Conservation (phyloP, 495 filamentous ascomycete genomes). For the Lasiosphaeris hirsuta region DNA sequence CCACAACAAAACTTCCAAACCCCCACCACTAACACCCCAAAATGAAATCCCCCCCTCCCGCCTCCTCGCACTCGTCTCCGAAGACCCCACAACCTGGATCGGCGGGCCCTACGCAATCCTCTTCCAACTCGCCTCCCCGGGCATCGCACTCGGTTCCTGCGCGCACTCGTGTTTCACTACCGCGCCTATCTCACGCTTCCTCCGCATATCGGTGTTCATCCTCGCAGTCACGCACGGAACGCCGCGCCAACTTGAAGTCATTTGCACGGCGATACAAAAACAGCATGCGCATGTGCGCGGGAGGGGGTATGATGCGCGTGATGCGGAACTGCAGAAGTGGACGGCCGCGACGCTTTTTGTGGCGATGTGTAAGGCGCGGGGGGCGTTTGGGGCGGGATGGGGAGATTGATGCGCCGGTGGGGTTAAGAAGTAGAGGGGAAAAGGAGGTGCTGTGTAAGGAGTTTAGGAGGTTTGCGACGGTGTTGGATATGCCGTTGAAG, state of each 20-base stretch:
- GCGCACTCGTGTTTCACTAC: constrained; percentile 14
- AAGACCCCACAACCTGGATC: constrained; percentile 13
- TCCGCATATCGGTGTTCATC: constrained; percentile 10
- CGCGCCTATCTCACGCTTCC: constrained; percentile 15
- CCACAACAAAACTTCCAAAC: too few species aligned
- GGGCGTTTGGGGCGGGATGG: background rate
- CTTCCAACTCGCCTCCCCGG: constrained; percentile 14
- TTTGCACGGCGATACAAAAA: constrained; percentile 3
- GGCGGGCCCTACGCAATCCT: constrained; percentile 14
- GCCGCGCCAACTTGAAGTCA: background rate
- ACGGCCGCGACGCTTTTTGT: constrained; percentile 23
- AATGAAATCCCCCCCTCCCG: background rate
- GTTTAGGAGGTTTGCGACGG: constrained; percentile 6
- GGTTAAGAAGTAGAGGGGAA: constrained; percentile 2
- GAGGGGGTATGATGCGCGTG: constrained; percentile 16
- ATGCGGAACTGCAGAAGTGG: constrained; percentile 26
- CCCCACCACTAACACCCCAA: too few species aligned
- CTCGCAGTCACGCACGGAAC: constrained; percentile 7
- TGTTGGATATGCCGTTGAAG: constrained; percentile 13
- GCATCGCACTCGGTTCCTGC: constrained; percentile 13
- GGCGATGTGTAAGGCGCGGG: background rate
- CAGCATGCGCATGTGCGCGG: constrained; percentile 14
- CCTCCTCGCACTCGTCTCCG: constrained; percentile 1
- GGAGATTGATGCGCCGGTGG: background rate
- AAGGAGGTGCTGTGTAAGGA: constrained; percentile 4